Evolutionary conservation across 1,284 basidiomycete species (phyloP).

Genomic region (Puccinia triticina): DNA sequence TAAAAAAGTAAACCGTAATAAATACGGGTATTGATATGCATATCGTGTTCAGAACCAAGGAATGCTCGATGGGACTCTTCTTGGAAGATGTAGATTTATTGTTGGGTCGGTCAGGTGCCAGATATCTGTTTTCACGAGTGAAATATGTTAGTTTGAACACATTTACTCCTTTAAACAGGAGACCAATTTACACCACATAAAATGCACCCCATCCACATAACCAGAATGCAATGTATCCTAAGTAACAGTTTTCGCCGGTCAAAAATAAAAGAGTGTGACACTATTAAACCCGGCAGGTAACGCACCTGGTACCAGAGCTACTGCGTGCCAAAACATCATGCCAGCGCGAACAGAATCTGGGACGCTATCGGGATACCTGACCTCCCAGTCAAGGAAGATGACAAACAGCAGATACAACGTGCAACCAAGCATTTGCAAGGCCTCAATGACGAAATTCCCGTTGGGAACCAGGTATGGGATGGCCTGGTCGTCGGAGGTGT

Average conservation of each 20-base stretch:
- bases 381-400: background rate
- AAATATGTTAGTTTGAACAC: background rate
- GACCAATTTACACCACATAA: background rate
- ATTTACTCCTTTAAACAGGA: background rate
- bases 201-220: background rate
- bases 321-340: background rate
- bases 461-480: slow-evolving; percentile 4
- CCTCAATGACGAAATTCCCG: slow-evolving; percentile 6
- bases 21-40: background rate
- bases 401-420: background rate
- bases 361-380: background rate
- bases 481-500: background rate
- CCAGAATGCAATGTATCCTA: background rate
- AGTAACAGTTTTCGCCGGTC: background rate
- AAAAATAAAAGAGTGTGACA: no score
- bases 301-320: slow-evolving; percentile 18
- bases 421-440: slow-evolving; percentile 1
- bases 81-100: background rate
- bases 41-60: background rate
- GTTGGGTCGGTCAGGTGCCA: background rate
- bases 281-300: background rate
- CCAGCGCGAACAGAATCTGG: background rate
- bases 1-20: background rate
- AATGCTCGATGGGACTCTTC: background rate
- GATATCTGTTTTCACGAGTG: background rate